Evolutionary conservation across 2,329 filamentous ascomycete species (phyloP).

Genomic region (Aureobasidium sp.): DNA sequence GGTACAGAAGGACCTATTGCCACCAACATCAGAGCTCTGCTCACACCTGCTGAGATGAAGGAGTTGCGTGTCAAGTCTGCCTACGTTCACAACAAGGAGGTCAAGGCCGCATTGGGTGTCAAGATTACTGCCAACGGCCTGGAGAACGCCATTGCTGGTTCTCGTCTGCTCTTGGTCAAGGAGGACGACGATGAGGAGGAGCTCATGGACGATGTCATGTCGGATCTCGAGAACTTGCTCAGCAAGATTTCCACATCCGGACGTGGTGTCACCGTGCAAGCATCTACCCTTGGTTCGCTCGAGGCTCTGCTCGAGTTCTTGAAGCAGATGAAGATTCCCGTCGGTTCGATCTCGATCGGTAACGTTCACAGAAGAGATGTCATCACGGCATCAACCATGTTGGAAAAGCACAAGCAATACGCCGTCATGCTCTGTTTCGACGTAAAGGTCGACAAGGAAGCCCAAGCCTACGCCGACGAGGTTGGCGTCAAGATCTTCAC

Average conservation of each 20-base stretch:
- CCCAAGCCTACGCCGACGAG: conserved; percentile 81
- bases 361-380: conserved; percentile 98
- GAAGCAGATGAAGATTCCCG: conserved; percentile 91
- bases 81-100: conserved; percentile 98
- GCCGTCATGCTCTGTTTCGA: conserved; percentile 99
- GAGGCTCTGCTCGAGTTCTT: conserved; percentile 96
- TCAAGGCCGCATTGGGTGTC: conserved; percentile 96
- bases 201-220: conserved; percentile 92
- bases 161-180: conserved; percentile 86
- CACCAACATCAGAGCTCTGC: conserved; percentile 88
- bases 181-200: conserved; percentile 89
- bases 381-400: conserved; percentile 87
- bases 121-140: conserved; percentile 97
- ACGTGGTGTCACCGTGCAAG: conserved; percentile 92
- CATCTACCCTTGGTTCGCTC: conserved; percentile 91
- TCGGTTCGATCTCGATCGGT: conserved; percentile 93
- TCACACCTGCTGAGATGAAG: conserved; percentile 88
- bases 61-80: conserved; percentile 91
- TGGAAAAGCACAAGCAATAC: conserved; percentile 89
- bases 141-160: conserved; percentile 93
- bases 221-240: conserved; percentile 84
- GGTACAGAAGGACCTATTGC: conserved; percentile 94
- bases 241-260: conserved; percentile 87
- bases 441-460: conserved; percentile 98
- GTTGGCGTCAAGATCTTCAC: conserved; percentile 97